Base-by-base conservation (phyloP, 1,139 yeast species). In the Blastobotrys apis region DNA sequence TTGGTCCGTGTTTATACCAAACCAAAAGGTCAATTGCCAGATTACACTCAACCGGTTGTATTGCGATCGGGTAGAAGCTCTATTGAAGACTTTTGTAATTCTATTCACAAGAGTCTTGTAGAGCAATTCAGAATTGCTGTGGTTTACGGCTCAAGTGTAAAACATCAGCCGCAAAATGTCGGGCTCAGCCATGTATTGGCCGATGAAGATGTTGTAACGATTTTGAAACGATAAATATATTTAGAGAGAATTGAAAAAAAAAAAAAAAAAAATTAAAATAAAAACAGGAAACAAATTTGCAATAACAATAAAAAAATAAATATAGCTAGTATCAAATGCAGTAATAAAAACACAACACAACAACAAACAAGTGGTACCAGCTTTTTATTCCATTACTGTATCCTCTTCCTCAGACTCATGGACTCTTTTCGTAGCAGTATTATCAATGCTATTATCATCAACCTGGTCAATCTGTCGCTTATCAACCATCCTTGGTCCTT, bases 181-280 rank as follows among this genome's bases (percentile, higher is more conserved):
- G 98, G 98, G 35, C 73, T 92, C 55, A 67, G 74, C 41, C 98
- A 94, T 68, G 72, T 64, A 8, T 72, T 92, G 55, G 84, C 82
- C 66, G 99, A 92, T 66, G 98, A 92, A 68, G 99, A 92, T 68
- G 98, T 94, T 27, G 94, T 92, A 44, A 90, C 98, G 25, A 87
- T 92, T 58, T 75, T 90, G 69, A 90, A 88, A 12, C n/a, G n/a
- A 12, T 29, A 6, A 15, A 29, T 29, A 12, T 12, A 29, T 6
- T 29, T 29, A 6, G n/a, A 12, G 32, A 6, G n/a, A 15, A 29
- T 6, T 12, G 32, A 29, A 12, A 9, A 29, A 29, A 29, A 29
- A 29, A 29, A 29, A 29, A 29, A 25, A 25, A 25, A 25, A 25
- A 25, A 25, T 9, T 9, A 25, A 25, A 25, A 25, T 9, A 25